These are phyloP conservation scores for Ailanthus altissimus DNA, from an alignment of 345 rosid species.

Conservation along the genomic window DNA sequence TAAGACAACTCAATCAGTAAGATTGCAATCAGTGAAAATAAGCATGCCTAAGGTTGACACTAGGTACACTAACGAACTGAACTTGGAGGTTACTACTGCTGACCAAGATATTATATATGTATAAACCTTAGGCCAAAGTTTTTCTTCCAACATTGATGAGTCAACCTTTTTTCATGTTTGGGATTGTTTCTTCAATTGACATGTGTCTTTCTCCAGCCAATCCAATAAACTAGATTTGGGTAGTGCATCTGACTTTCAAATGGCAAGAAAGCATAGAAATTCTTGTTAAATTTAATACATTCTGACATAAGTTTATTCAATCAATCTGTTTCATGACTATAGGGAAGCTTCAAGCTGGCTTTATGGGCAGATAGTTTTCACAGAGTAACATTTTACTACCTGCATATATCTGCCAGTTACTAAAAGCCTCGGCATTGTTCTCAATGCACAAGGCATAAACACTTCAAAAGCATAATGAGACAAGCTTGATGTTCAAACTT, in stretches of 20 bases:
- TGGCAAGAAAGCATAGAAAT: not conserved
- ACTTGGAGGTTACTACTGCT: not conserved
- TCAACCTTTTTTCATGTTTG: not conserved
- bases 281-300: not conserved
- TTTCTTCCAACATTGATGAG: not conserved
- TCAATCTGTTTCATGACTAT: not conserved
- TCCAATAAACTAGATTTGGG: not conserved
- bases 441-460: not conserved
- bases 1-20: not conserved
- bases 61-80: not conserved
- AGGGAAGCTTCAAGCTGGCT: not conserved
- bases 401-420: not conserved
- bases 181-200: not conserved
- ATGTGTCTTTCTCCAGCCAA: not conserved
- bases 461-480: not conserved
- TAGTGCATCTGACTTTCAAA: not conserved
- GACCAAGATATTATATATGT: not conserved
- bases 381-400: not conserved
- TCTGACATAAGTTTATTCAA: not conserved
- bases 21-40: not conserved
- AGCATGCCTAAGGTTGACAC: not conserved
- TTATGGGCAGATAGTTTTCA: not conserved
- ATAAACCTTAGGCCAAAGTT: constrained; percentile 3
- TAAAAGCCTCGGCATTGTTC: constrained; percentile 10
- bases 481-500: constrained; percentile 8